Evolutionary conservation across 208 protist species (phyloP), one percentile per base, ranked within the genome.

Genomic region (Acanthamoeba royreba): DNA sequence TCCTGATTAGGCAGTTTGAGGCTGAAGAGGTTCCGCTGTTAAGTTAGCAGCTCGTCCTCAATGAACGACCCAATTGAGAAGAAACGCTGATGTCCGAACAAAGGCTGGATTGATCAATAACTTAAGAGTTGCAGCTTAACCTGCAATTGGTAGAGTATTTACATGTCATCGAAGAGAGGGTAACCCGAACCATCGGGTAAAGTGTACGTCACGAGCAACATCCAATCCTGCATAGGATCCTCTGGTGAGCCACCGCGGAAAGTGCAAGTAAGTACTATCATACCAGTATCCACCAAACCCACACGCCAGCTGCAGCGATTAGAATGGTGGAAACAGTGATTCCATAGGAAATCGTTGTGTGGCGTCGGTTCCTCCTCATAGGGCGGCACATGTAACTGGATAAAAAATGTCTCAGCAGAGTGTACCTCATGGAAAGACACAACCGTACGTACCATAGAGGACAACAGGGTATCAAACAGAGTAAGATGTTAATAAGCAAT

Each of bases 251-350:
- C 22, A 40, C 19, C 25, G 31, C 47, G 7, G 42, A 40, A 88
- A 61, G 42, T 31, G 31, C 1, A 53, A 25, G 45, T 22, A 42
- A 19, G 9, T 19, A 31, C 4, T 42, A 22, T 8, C 81, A 35
- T 89, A 89, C 81, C 25, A 89, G 11, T 1, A 89, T 45, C 81
- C 81, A 89, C 81, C 81, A 89, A n/a, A 89, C 31, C 81, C 81
- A 89, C 19, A 89, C 53, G 33, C 9, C 13, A 25, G 53, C 49
- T 19, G 81, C 53, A 4, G 49, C 38, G 0, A 66, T 40, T 5
- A 89, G 7, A 15, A 89, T 17, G 19, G 81, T 89, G 25, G 31
- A 11, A 13, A 89, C 81, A 2, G 53, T 89, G 33, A 25, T 8
- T 31, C 81, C 81, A 25, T 89, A 89, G 4, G 53, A 17, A 3